These are phyloP conservation scores for Candida patagonica DNA, from an alignment of 805 yeast species.

Conservation along the genomic window DNA sequence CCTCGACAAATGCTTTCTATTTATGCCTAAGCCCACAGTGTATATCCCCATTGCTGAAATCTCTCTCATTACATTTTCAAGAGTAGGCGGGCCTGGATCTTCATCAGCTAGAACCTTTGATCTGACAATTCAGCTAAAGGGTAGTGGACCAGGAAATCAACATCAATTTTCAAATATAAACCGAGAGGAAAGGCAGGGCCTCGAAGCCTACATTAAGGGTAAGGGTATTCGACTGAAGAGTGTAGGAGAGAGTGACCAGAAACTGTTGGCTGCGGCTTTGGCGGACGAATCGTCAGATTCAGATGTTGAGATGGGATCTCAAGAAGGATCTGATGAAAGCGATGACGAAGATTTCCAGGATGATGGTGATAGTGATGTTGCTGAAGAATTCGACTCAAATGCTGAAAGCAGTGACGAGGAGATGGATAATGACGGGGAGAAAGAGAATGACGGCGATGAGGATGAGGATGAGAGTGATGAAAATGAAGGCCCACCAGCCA, in stretches of 20 bases:
- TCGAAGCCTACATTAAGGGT: constrained; percentile 67
- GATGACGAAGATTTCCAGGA: constrained; percentile 77
- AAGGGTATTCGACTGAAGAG: constrained; percentile 76
- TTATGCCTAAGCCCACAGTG: constrained; percentile 89
- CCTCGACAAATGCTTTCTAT: constrained; percentile 82
- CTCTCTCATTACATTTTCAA: constrained; percentile 66
- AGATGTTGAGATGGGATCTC: constrained; percentile 52
- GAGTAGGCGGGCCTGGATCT: constrained; percentile 72
- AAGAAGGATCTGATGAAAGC: constrained; percentile 63
- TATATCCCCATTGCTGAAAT: constrained; percentile 83
- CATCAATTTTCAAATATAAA: constrained; percentile 84
- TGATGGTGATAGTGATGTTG: constrained; percentile 52
- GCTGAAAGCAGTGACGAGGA: constrained; percentile 29
- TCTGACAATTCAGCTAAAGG: constrained; percentile 63
- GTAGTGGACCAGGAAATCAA: constrained; percentile 42
- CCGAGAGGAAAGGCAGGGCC: constrained; percentile 75
- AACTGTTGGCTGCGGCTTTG: constrained; percentile 66
- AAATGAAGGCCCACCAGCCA: constrained; percentile 15
- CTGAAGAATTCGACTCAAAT: constrained; percentile 78
- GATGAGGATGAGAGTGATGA: constrained; percentile 15
- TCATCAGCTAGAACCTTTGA: constrained; percentile 91
- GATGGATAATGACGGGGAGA: constrained; percentile 21
- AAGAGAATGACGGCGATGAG: constrained; percentile 10
- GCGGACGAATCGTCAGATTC: constrained; percentile 48
- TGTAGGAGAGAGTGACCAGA: constrained; percentile 83